phyloP scores from a whole-genome alignment of 768 basidiomycete genomes.

The Tricholoma sp. region DNA sequence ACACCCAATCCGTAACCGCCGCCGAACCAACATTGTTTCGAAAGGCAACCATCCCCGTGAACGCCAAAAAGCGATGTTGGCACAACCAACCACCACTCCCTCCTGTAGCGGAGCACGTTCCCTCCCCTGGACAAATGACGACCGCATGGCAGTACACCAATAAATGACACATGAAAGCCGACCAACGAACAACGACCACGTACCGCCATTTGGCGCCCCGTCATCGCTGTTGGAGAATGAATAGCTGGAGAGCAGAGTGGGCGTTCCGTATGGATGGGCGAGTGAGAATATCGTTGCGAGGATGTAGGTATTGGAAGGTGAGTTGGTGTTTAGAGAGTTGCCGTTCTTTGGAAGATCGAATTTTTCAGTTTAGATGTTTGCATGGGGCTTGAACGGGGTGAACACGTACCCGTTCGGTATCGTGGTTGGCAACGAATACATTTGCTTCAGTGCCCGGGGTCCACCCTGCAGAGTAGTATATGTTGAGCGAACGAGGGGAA shows the following conservation, averaged over 20 bases:
- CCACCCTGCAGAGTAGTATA: conserved; percentile 40
- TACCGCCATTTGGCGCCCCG: conserved; percentile 58
- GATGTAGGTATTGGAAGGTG: conserved; percentile 60
- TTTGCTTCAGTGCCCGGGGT: conserved; percentile 48
- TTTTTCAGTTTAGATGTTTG: neutral
- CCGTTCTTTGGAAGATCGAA: conserved; percentile 34
- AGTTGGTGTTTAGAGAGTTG: conserved; percentile 50
- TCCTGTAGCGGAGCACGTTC: conserved; percentile 44
- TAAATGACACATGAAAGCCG: neutral
- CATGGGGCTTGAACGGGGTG: neutral
- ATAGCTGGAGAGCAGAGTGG: conserved; percentile 59
- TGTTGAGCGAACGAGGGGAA: neutral
- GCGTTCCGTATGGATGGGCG: conserved; percentile 63
- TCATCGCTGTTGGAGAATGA: conserved; percentile 43
- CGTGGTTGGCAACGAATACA: conserved; percentile 65
- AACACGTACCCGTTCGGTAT: conserved; percentile 53
- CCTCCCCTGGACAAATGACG: conserved; percentile 26
- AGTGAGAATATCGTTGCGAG: conserved; percentile 59
- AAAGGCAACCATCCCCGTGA: conserved; percentile 63
- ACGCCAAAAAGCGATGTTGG: conserved; percentile 56
- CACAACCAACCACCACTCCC: conserved; percentile 62
- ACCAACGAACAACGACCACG: neutral
- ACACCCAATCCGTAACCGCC: conserved; percentile 50
- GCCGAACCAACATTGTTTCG: conserved; percentile 51
- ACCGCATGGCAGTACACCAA: too few relatives aligned